phyloP scores from a whole-genome alignment of 495 filamentous ascomycete genomes.

The Penicillium lividum region DNA sequence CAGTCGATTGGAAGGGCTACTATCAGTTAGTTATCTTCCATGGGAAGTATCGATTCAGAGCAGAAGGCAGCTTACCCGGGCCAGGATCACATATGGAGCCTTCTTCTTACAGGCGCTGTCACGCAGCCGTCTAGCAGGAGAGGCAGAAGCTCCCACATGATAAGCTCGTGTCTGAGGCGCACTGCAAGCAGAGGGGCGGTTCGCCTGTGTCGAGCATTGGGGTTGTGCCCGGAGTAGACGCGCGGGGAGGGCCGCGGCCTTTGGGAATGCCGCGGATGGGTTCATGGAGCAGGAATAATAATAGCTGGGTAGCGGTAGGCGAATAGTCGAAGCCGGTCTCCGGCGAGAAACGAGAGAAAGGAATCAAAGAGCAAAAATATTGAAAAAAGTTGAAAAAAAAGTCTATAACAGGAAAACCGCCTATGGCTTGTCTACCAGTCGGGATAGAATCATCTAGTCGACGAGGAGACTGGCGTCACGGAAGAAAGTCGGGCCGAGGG shows the following conservation, averaged over 20 bases:
- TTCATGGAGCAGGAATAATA: constrained; percentile 36
- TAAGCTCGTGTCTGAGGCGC: constrained; percentile 31
- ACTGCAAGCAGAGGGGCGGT: constrained; percentile 22
- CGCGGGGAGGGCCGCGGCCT: constrained; percentile 48
- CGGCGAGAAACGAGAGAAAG: neutral
- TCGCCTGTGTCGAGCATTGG: constrained; percentile 38
- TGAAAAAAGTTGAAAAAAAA: constrained; percentile 14
- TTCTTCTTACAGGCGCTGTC: constrained; percentile 28
- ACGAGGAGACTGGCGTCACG: constrained; percentile 16
- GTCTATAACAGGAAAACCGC: constrained; percentile 10
- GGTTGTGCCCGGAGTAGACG: constrained; percentile 43
- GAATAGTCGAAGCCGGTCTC: constrained; percentile 5
- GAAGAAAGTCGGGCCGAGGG: constrained; percentile 13
- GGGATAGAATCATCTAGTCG: constrained; percentile 5
- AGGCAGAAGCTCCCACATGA: constrained; percentile 27
- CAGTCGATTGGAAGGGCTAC: constrained; percentile 77
- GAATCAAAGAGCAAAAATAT: constrained; percentile 9
- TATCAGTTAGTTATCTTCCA: constrained; percentile 9
- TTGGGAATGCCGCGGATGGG: constrained; percentile 45
- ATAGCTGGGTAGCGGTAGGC: constrained; percentile 22
- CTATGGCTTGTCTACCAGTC: constrained; percentile 2
- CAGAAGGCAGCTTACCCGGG: constrained; percentile 33
- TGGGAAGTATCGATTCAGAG: neutral
- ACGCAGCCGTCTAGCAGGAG: constrained; percentile 27
- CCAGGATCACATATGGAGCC: constrained; percentile 17